Percentiles rank a stretch among this genome's conserved stretches.
Evolutionary conservation across 2,329 filamentous ascomycete genomes (phyloP).

Genomic region (Ustilaginoidea virens): DNA sequence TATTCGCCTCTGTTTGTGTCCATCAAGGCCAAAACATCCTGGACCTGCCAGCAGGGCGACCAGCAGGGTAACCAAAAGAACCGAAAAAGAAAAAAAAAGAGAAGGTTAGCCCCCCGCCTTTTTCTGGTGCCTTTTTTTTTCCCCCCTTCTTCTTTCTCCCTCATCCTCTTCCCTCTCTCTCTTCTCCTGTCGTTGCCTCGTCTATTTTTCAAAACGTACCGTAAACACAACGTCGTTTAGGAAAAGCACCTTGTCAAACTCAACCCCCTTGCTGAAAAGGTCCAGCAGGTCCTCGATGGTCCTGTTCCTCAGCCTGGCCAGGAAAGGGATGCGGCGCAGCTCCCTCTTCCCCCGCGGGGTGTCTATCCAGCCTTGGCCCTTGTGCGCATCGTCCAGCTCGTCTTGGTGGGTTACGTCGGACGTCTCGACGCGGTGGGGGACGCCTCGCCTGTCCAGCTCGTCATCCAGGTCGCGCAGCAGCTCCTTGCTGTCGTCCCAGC

Average conservation of each 20-base stretch:
- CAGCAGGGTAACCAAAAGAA: neutral
- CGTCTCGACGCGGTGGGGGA: conserved; percentile 38
- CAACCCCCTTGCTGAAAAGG: conserved; percentile 31
- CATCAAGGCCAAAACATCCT: conserved; percentile 39
- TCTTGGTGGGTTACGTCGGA: conserved; percentile 44
- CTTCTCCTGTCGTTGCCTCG: no score
- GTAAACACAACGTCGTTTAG: conserved; percentile 49
- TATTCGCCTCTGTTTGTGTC: conserved; percentile 42
- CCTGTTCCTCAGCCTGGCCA: conserved; percentile 47
- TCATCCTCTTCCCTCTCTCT: no score
- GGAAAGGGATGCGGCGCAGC: conserved; percentile 51
- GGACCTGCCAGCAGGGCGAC: no score
- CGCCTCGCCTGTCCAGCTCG: conserved; percentile 33
- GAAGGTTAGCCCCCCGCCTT: no score
- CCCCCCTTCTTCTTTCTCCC: no score
- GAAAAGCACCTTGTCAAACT: conserved; percentile 43
- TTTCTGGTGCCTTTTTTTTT: no score
- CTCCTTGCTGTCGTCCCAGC: conserved; percentile 51
- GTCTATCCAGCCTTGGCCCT: conserved; percentile 44
- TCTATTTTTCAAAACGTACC: no score
- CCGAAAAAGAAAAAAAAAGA: neutral
- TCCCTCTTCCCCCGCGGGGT: conserved; percentile 38
- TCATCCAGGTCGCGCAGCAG: conserved; percentile 40
- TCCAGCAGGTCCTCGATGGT: conserved; percentile 43
- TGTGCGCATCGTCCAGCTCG: conserved; percentile 29